phyloP scores from a whole-genome alignment of 768 basidiomycete genomes.

The Suillus americanus region DNA sequence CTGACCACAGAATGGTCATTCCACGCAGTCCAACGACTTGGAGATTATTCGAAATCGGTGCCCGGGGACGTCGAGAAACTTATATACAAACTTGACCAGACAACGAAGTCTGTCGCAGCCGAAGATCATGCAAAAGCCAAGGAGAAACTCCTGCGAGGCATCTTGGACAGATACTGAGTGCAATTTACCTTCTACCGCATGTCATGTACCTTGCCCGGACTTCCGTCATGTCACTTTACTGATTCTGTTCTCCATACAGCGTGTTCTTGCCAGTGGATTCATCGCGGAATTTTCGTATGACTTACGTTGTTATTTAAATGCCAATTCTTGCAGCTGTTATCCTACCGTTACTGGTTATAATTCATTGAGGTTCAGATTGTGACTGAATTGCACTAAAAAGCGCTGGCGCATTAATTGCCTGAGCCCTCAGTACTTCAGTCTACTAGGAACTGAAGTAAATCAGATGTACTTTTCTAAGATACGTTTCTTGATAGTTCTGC shows the following conservation, averaged over 20 bases:
- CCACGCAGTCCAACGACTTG: constrained; percentile 42
- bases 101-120: constrained; percentile 39
- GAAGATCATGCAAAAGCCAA: constrained; percentile 34
- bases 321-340: not conserved
- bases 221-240: not conserved
- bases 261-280: not conserved
- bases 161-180: constrained; percentile 31
- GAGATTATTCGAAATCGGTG: constrained; percentile 41
- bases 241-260: not conserved
- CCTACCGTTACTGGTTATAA: not conserved
- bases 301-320: not conserved
- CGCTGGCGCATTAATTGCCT: not conserved
- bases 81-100: constrained; percentile 54
- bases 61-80: constrained; percentile 53
- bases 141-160: constrained; percentile 34
- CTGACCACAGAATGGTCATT: constrained; percentile 9
- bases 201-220: not conserved
- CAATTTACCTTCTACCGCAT: not conserved
- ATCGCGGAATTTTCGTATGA: not conserved
- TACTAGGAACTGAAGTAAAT: not conserved
- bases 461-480: not conserved
- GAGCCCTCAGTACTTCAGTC: not conserved
- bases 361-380: not conserved
- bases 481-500: not conserved
- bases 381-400: not conserved